Evolutionary conservation across 2,329 filamentous ascomycete genomes (phyloP).

Genomic region (Rhytidhysteron rufulum): DNA sequence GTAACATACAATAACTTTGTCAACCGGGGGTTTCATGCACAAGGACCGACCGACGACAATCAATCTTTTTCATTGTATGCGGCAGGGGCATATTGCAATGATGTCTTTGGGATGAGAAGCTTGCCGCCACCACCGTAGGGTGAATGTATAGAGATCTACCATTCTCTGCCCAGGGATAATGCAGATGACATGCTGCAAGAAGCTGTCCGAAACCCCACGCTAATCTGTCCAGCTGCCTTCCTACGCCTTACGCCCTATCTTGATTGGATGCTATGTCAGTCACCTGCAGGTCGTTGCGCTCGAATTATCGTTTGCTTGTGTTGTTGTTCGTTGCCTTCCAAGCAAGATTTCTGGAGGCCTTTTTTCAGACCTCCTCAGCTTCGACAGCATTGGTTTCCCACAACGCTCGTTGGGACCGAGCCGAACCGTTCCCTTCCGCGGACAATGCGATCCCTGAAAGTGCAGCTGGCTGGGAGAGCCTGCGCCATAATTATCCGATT

Average conservation of each 20-base stretch:
- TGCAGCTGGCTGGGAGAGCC: neutral
- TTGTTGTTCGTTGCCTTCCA: neutral
- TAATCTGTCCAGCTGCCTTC: neutral
- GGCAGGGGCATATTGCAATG: too few species aligned
- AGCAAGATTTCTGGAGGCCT: neutral
- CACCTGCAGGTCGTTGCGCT: neutral
- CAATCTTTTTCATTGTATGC: too few species aligned
- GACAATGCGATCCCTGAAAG: neutral
- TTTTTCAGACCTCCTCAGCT: too few species aligned
- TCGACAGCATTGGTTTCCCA: neutral
- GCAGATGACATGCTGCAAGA: neutral
- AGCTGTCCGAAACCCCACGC: neutral
- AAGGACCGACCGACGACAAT: too few species aligned
- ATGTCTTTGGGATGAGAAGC: too few species aligned
- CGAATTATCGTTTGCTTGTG: neutral
- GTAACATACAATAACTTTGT: too few species aligned
- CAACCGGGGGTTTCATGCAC: too few species aligned
- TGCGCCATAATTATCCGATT: neutral
- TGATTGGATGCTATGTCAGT: too few species aligned
- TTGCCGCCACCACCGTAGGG: too few species aligned
- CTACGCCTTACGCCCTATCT: too few species aligned
- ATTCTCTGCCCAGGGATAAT: too few species aligned
- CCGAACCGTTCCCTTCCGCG: constrained; percentile 4
- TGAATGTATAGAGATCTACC: too few species aligned
- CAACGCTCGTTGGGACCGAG: neutral